These are phyloP conservation scores for Metschnikowia colocasiae DNA, from an alignment of 805 yeast genomes.

Conservation along the genomic window DNA sequence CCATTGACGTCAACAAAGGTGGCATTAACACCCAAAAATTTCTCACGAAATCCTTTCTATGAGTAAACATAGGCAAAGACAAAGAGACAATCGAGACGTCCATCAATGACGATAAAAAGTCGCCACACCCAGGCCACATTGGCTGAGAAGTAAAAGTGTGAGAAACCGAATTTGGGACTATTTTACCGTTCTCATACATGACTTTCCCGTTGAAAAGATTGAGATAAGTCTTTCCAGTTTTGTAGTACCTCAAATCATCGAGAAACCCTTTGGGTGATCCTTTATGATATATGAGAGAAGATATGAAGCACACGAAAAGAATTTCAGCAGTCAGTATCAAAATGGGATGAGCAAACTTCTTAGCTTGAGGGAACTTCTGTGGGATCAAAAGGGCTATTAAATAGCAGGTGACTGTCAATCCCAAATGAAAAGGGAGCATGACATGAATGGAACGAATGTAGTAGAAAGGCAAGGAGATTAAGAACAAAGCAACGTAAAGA, in stretches of 20 bases:
- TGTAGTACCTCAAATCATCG: slow-evolving; percentile 49
- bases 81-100: slow-evolving; percentile 74
- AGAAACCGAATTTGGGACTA: slow-evolving; percentile 7
- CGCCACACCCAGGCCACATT: slow-evolving; percentile 78
- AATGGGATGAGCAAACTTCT: slow-evolving; percentile 67
- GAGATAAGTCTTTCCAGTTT: slow-evolving; percentile 66
- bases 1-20: slow-evolving; percentile 54
- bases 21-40: slow-evolving; percentile 58
- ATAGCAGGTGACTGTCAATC: slow-evolving; percentile 57
- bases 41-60: slow-evolving; percentile 56
- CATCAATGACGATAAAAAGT: slow-evolving; percentile 64
- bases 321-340: slow-evolving; percentile 61
- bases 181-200: slow-evolving; percentile 27
- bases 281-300: slow-evolving; percentile 47
- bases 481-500: slow-evolving; percentile 44
- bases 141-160: slow-evolving; percentile 29
- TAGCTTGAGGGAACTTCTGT: slow-evolving; percentile 39
- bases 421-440: slow-evolving; percentile 59
- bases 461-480: slow-evolving; percentile 59
- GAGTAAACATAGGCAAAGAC: slow-evolving; percentile 74
- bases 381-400: slow-evolving; percentile 47
- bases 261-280: slow-evolving; percentile 47
- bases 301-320: slow-evolving; percentile 59
- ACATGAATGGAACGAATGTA: slow-evolving; percentile 46
- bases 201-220: slow-evolving; percentile 47